Evolutionary conservation across 768 basidiomycete genomes (phyloP), one percentile per base, ranked within the genome.

Genomic region (Calocybe indica): DNA sequence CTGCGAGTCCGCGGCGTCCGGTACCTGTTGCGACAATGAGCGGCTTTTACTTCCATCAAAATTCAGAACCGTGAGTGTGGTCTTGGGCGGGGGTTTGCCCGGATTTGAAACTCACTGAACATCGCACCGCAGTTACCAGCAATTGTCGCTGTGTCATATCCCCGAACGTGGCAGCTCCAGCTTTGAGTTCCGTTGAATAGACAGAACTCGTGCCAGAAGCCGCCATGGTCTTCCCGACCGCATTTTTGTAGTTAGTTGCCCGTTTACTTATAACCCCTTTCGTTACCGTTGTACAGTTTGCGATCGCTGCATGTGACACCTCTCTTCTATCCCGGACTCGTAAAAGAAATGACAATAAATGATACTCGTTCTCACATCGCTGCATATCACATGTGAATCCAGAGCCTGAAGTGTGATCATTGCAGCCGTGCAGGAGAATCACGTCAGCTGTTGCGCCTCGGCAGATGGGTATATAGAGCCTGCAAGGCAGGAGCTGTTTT

Each of bases 21-120:
- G 68, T 74, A 5, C 71, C 80, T 6, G 72, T 78, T 42, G 88
- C 88, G 5, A 82, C 81, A 28, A 90, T 91, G 87, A 86, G 79
- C 53, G 89, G 92, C 34, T 94, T 90, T 69, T 95, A 94, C 66
- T 94, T 89, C 68, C 91, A 93, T 65, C 85, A 86, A 73, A 88
- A 92, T 62, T 92, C 89, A 47, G 89, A 91, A 59, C 90, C 90
- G 90, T 92, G 60, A 70, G 88, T 80, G 14, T 13, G 48, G 22
- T 22, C 22, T 22, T 22, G 22, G 22, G 4, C 2, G 22, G 22
- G 22, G 22, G 4, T 22, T 22, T 22, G 10, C 5, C 8, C 1
- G 22, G 29, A n/a, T 28, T 41, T 11, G 5, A 41, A 8, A 44
- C 49, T 53, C 30, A 54, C 37, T 29, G 40, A 48, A 37, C 33